phyloP scores from a whole-genome alignment of 208 protist species.

The Crithidia fasciculata region DNA sequence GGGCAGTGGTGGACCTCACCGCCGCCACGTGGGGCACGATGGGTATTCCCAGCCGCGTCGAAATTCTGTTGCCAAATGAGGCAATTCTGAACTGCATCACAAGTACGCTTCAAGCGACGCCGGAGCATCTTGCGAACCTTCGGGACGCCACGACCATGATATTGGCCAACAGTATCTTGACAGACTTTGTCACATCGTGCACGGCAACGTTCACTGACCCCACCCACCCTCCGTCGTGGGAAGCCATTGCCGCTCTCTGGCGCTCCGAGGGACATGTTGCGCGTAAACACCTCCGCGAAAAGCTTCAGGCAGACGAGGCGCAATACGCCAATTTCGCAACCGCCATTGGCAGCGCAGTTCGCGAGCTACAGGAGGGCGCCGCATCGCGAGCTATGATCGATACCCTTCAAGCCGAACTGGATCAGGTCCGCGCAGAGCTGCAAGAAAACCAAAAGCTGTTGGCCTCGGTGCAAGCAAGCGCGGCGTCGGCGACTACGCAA shows the following conservation, averaged over 20 bases:
- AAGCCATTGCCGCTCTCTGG: neutral
- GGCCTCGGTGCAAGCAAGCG: neutral
- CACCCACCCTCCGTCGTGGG: neutral
- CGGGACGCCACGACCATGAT: neutral
- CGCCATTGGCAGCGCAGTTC: neutral
- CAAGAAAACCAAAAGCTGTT: neutral
- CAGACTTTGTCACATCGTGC: neutral
- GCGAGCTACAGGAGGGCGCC: neutral
- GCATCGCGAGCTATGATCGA: neutral
- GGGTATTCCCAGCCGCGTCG: neutral
- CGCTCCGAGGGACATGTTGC: neutral
- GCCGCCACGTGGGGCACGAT: neutral
- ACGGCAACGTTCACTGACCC: neutral
- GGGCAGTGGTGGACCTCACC: neutral
- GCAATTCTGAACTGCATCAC: neutral
- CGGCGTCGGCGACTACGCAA: neutral
- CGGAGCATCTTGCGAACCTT: neutral
- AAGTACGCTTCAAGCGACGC: neutral
- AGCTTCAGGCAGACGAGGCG: neutral
- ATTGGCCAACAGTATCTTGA: neutral
- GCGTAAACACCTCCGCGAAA: neutral
- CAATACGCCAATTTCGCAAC: neutral
- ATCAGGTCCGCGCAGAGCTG: neutral
- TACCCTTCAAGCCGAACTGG: neutral
- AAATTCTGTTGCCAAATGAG: neutral